Conservation (phyloP, 129 eudicot genomes). For the Erigeron canadensis region DNA sequence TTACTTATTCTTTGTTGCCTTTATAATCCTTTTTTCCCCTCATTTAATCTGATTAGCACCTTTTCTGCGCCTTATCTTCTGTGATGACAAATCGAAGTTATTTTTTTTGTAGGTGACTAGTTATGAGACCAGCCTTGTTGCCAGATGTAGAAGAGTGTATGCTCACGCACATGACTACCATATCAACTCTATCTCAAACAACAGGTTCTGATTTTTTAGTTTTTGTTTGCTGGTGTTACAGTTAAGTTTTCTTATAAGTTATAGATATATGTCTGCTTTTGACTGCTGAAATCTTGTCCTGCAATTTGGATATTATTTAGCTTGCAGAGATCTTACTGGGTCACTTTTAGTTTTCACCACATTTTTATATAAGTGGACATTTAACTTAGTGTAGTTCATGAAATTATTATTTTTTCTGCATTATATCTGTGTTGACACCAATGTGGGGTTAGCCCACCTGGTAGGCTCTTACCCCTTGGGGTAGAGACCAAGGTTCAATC, state of each 20-base stretch:
- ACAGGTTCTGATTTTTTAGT: constrained; percentile 48
- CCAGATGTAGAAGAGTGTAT: constrained; percentile 96
- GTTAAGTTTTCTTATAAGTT: constrained; percentile 12
- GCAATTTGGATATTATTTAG: constrained; percentile 9
- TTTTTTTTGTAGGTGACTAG: constrained; percentile 65
- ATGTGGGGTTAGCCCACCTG: too few relatives aligned
- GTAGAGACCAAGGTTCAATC: too few relatives aligned
- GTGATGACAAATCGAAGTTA: too few relatives aligned
- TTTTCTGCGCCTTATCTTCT: not conserved
- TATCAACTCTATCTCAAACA: constrained; percentile 92
- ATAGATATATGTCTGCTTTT: constrained; percentile 6
- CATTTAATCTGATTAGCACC: not conserved
- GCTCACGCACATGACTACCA: constrained; percentile 99
- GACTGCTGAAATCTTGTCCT: constrained; percentile 12
- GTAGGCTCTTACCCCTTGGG: too few relatives aligned
- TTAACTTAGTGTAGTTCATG: not conserved
- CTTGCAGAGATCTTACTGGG: constrained; percentile 2
- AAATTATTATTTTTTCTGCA: too few relatives aligned
- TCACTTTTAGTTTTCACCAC: not conserved
- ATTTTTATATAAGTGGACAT: constrained; percentile 1
- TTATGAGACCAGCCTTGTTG: constrained; percentile 83
- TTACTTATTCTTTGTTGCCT: not conserved
- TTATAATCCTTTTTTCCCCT: not conserved
- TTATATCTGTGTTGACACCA: too few relatives aligned
- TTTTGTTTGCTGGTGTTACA: constrained; percentile 3